phyloP scores from a whole-genome alignment of 441 rosid genomes.

The Pelargonium fulgidum region DNA sequence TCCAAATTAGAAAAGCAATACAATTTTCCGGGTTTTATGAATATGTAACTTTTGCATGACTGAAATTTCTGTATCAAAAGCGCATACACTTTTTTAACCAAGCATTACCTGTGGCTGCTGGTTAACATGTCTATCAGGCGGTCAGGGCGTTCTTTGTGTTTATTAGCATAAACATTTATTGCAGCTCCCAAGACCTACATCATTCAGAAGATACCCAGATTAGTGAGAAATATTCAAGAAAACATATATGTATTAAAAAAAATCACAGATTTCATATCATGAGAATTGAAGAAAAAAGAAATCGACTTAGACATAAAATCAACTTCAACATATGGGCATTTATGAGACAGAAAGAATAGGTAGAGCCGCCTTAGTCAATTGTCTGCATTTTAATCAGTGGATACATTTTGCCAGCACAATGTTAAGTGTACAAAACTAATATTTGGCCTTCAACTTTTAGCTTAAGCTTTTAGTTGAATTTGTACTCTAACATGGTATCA shows the following conservation, averaged over 20 bases:
- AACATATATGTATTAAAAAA: slow-evolving; percentile 6
- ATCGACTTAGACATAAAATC: background rate
- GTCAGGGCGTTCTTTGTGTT: slow-evolving; percentile 96
- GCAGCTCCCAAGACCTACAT: slow-evolving; percentile 92
- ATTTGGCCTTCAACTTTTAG: too few species aligned
- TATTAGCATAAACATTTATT: slow-evolving; percentile 88
- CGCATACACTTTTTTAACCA: slow-evolving; percentile 7
- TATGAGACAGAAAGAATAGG: background rate
- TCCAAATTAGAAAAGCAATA: too few species aligned
- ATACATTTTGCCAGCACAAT: too few species aligned
- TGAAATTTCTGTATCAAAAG: background rate
- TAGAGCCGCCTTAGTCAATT: background rate
- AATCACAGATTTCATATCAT: background rate
- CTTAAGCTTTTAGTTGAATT: too few species aligned
- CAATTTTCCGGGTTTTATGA: too few species aligned
- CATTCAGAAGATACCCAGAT: slow-evolving; percentile 18
- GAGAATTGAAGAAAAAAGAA: background rate
- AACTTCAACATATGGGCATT: background rate
- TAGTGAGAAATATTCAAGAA: slow-evolving; percentile 2
- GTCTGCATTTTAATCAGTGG: background rate
- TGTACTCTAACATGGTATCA: too few species aligned
- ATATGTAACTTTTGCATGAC: too few species aligned
- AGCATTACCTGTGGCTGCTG: slow-evolving; percentile 81
- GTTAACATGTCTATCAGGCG: slow-evolving; percentile 95
- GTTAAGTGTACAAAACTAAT: too few species aligned